A percentile compares a stretch with the other conserved stretches of the same genome.
These are phyloP conservation scores for Dysphania ambrosioides DNA, from an alignment of 148 eudicot genomes.

Conservation along the genomic window DNA sequence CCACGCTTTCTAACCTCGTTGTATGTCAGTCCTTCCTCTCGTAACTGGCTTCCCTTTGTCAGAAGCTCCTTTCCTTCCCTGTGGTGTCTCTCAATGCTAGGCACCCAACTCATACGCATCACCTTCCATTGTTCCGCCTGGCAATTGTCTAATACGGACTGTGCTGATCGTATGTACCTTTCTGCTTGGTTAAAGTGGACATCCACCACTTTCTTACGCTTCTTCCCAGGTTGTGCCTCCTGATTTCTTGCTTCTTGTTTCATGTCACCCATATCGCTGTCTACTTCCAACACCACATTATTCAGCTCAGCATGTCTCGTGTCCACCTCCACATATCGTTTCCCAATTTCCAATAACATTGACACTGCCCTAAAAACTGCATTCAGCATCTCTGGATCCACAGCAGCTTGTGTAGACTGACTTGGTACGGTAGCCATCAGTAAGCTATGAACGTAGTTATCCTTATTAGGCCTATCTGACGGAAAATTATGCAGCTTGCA, in stretches of 20 bases:
- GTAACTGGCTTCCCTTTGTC: background rate
- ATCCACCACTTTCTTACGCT: background rate
- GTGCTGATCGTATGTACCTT: too few species aligned
- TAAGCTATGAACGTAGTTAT: background rate
- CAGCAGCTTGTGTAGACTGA: background rate
- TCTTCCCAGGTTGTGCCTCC: background rate
- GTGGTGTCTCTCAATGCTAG: background rate
- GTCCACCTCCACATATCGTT: background rate
- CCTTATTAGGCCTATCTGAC: background rate
- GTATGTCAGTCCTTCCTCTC: background rate
- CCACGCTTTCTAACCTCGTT: constrained; percentile 3
- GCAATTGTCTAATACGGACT: background rate
- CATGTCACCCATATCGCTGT: background rate
- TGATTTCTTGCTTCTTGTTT: background rate
- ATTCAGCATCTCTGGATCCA: background rate
- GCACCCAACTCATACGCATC: background rate
- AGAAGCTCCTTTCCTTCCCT: background rate
- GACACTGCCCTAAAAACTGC: background rate
- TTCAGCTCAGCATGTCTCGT: background rate
- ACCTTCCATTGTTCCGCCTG: background rate
- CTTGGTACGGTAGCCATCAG: background rate
- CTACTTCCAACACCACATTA: background rate
- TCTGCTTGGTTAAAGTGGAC: background rate
- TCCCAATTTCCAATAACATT: background rate
- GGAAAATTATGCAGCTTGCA: background rate